Evolutionary conservation across 306 rosid species (phyloP), one percentile per base, ranked within the genome.

Genomic region (Medicago arabica): DNA sequence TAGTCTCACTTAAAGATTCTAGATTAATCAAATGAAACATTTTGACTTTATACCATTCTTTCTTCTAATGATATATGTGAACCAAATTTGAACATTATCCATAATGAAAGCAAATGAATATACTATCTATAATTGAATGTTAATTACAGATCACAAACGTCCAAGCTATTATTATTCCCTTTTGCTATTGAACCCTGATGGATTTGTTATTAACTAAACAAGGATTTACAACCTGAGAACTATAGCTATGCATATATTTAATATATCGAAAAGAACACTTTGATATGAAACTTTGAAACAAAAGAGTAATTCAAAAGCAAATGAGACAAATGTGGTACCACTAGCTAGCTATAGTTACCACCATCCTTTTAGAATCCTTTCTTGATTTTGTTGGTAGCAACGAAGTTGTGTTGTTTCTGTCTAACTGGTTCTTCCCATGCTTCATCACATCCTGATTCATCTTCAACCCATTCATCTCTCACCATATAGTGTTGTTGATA

Each of bases 401-500:
- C 53, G 4, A 59, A 38, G 47, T 62, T 62, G 57, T 23, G 9
- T 60, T 82, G 73, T 51, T 69, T 81, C 1, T 59, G 71, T 39
- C 78, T 54, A 63, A 47, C 70, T 54, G 78, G 74, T 44, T 66
- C 84, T 40, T 73, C 63, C 89, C 85, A 86, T 31, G 85, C 81
- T 74, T 78, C 89, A 47, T 70, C 88, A 50, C 44, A 58, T 21
- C 15, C 83, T 14, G 38, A 85, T 61, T 55, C 90, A 3, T 86
- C 87, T 77, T 87, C 92, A 36, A 69, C 80, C 80, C 87, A 91
- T 21, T 82, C 93, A 36, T 88, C 90, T 13, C 72, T 77, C 44
- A 51, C 85, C 43, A 86, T 3, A 28, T 86, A 86, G 74, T 84
- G 83, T 49, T 93, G 97, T 75, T 89, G 97, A 77, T 91, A 89